Base-by-base conservation (phyloP, 352 stramenopile genomes). In the Blastocystis sp. region DNA sequence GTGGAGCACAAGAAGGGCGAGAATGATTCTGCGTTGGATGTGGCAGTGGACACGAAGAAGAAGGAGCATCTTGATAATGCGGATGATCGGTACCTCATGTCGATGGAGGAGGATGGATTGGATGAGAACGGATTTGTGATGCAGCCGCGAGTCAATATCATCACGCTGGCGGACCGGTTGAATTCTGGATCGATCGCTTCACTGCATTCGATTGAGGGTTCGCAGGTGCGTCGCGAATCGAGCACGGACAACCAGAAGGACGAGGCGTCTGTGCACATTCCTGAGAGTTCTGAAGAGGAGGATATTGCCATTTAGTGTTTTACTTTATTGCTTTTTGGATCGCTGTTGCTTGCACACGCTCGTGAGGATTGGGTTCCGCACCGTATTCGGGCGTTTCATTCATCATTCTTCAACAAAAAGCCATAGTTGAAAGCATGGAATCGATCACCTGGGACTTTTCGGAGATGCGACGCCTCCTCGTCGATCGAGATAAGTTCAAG, bases 401-500 rank as follows among this genome's bases (percentile, higher is more conserved):
- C 48, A 0, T 7, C 14, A 17, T 14, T 56, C 5, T 56, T 14
- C 14, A 14, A 56, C 5, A 56, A 56, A 7, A 56, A 56, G 14
- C 48, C 5, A 14, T 7, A 56, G 5, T 56, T 56, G 48, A 56
- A 34, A 7, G 48, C 48, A 56, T 56, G 48, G 5, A 56, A 56
- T 56, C 48, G 14, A 56, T 14, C 5, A 14, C 5, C 14, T 56
- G 74, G 74, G 60, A 62, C 48, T 84, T 84, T 28, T 21, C 56
- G 28, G 69, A 84, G 38, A 84, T 84, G 2, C 41, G 28, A 11
- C 56, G 34, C 9, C 40, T 69, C 9, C 74, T 84, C 53, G 40
- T 84, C 34, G 56, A 69, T 67, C n/a, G n/a, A 7, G 74, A 84
- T 45, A 67, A 67, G 60, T 84, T 84, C 38, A 69, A 10, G 11